Evolutionary conservation across 495 filamentous ascomycete genomes (phyloP), one percentile per base, ranked within the genome.

Genomic region (Hypoxylon intermedium): DNA sequence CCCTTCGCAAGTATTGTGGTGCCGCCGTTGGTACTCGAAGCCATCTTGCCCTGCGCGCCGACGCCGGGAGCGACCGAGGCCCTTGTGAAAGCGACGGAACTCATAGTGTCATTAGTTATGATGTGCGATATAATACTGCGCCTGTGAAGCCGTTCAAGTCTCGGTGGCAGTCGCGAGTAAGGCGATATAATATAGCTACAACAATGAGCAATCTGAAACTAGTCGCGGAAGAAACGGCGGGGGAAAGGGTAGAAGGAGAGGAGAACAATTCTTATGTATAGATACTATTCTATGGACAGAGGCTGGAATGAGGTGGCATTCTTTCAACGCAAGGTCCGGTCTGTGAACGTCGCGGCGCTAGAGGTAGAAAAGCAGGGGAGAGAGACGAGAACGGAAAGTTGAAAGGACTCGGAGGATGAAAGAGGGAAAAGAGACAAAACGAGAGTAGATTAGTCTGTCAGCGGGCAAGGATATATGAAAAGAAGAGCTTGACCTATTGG

Each of bases 301-400:
- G 18, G 50, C 52, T 63, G 61, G 55, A 66, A 71, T 66, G 65
- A 33, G 33, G 18, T 31, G 50, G 24, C 61, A 71, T 68, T 53
- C 65, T 71, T 71, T 69, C 62, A 59, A 49, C 47, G 23, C 3
- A 48, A 23, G 11, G 18, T 16, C 7, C 19, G 31, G 21, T 42
- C 38, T 60, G 51, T 56, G 19, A 65, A 65, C 55, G 55, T 49
- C 38, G 38, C 43, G 60, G 15, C 51, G 53, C 38, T 19, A 40
- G 37, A 53, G 40, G 42, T 31, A 42, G 41, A 48, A 34, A 42
- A 58, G 30, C 54, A 45, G 43, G 16, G 18, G 60, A 51, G 34
- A 31, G 55, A 20, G 30, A 59, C 47, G 24, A 58, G 53, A 62
- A 66, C 65, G 68, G 65, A 65, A 71, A 55, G 55, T 40, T 65